Percentiles rank a stretch among this genome's conserved stretches.
phyloP scores from a whole-genome alignment of 331 rosid species.

The Malus hybrid region DNA sequence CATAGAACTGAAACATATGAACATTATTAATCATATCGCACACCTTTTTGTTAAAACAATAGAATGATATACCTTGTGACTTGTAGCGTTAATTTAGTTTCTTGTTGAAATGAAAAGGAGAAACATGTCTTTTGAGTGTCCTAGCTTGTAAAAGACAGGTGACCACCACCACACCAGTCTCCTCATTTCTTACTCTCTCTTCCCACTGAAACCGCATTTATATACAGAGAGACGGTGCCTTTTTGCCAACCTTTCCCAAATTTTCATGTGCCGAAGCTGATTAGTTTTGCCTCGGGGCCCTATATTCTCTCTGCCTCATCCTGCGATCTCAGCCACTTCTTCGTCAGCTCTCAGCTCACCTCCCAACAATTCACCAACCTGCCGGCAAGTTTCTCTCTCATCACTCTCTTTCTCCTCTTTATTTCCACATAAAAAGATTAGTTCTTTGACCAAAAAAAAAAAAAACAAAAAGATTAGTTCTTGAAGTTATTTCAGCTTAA shows the following conservation, averaged over 20 bases:
- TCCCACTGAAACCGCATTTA: slow-evolving; percentile 43
- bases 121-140: not conserved
- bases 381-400: slow-evolving; percentile 3
- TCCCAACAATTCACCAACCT: not conserved
- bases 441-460: no score
- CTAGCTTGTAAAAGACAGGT: not conserved
- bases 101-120: not conserved
- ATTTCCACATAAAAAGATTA: not conserved
- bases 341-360: not conserved
- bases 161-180: not conserved
- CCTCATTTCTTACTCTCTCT: not conserved
- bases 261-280: slow-evolving; percentile 24
- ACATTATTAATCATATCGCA: no score
- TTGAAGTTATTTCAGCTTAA: not conserved
- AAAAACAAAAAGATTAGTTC: no score
- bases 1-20: no score
- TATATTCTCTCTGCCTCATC: slow-evolving; percentile 21
- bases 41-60: no score
- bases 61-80: fast-evolving
- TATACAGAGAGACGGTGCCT: slow-evolving; percentile 2
- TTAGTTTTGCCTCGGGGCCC: slow-evolving; percentile 26
- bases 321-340: not conserved
- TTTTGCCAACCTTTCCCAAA: slow-evolving; percentile 47
- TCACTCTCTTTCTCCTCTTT: not conserved
- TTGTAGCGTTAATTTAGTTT: no score